Evolutionary conservation across 2,329 filamentous ascomycete species (phyloP).

Genomic region (Pyricularia sp.): DNA sequence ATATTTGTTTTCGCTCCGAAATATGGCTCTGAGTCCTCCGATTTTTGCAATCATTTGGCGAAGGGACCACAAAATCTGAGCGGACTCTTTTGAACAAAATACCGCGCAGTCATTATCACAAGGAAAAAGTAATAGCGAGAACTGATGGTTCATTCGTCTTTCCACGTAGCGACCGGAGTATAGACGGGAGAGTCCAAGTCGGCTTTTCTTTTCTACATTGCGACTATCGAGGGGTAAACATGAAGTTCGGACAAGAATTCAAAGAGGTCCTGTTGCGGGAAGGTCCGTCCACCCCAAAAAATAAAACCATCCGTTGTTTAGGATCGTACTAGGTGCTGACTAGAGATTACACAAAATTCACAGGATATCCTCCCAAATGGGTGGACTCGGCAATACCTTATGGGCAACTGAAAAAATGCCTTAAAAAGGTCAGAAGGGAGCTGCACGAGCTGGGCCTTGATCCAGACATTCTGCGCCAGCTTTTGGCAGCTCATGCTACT

Average conservation of each 20-base stretch:
- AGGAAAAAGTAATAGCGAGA: too few species aligned
- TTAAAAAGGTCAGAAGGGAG: constrained; percentile 70
- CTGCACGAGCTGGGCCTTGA: constrained; percentile 63
- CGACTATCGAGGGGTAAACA: constrained; percentile 24
- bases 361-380: constrained; percentile 64
- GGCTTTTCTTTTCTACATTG: not conserved
- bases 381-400: constrained; percentile 73
- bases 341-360: not conserved
- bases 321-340: constrained; percentile 4
- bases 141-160: too few species aligned
- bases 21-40: not conserved
- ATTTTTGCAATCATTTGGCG: not conserved
- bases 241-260: constrained; percentile 85
- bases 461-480: constrained; percentile 55
- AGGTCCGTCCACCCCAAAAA: constrained; percentile 21
- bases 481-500: constrained; percentile 44
- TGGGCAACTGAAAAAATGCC: constrained; percentile 77
- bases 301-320: not conserved
- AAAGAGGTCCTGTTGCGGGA: constrained; percentile 59
- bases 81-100: not conserved
- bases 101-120: not conserved
- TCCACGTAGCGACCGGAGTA: not conserved
- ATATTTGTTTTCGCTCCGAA: not conserved
- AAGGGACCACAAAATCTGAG: not conserved
- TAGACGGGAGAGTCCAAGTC: not conserved